Evolutionary conservation across 2,329 filamentous ascomycete species (phyloP).

Genomic region (Xylaria sp.): DNA sequence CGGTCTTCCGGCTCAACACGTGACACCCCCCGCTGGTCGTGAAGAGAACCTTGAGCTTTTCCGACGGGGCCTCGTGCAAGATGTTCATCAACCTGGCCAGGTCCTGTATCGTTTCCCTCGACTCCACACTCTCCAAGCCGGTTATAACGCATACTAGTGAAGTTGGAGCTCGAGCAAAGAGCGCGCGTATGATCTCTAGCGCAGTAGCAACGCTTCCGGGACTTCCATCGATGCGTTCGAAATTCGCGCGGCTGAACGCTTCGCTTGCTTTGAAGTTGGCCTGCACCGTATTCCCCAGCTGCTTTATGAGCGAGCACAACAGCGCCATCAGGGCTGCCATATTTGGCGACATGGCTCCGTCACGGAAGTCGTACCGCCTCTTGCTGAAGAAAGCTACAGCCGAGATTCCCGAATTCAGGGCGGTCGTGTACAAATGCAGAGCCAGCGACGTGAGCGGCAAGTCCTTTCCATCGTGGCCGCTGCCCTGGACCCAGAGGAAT

Average conservation of each 20-base stretch:
- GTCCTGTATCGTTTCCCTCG: background rate
- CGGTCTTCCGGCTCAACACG: background rate
- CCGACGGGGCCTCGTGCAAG: background rate
- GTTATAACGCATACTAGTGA: constrained; percentile 6
- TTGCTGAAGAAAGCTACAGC: constrained; percentile 4
- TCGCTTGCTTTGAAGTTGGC: background rate
- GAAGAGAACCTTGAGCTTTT: constrained; percentile 3
- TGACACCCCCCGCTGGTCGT: constrained; percentile 1
- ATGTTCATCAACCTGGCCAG: constrained; percentile 3
- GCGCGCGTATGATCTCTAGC: constrained; percentile 1
- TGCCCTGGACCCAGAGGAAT: constrained; percentile 8
- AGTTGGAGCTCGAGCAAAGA: background rate
- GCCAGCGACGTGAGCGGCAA: background rate
- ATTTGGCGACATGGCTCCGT: background rate
- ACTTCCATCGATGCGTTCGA: constrained; percentile 5
- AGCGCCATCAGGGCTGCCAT: constrained; percentile 1
- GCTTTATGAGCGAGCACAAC: background rate
- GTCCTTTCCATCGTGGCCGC: background rate
- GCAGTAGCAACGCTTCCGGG: background rate
- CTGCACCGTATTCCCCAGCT: constrained; percentile 1
- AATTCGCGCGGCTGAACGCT: background rate
- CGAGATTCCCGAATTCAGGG: background rate
- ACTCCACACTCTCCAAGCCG: constrained; percentile 7
- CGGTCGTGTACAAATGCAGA: background rate
- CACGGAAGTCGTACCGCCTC: background rate